Base-by-base conservation (phyloP, 2,329 filamentous ascomycete genomes). In the Xylogone sp. region DNA sequence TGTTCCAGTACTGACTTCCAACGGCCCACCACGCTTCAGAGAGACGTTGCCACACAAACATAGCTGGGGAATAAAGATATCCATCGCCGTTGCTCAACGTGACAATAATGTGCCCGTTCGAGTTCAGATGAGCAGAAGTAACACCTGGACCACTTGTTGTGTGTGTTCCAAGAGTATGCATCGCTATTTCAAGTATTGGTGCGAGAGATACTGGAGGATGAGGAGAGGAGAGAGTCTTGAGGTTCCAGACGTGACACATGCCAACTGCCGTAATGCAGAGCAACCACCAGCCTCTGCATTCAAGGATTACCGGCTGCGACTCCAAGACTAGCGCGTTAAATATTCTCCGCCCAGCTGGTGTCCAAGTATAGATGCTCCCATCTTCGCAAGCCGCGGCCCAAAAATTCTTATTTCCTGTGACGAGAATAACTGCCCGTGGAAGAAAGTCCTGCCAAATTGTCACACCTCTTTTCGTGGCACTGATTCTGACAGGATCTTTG, bases 1-100 rank as follows among this genome's bases (percentile, higher is more conserved):
- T 95, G 69, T 99, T 97, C 95, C 94, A 99, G 68, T 99, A 99
- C 67, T 99, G 94, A 60, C 90, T 96, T 18, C 92, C 92, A 0
- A 97, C 91, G 0, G 93, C 93, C 91, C 94, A 99, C 94, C 94
- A 99, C 2, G 90, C 82, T 67, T 99, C 95, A 2, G 91, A 96
- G n/a, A 99, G 77, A 9, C 92, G 84, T 69, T 97, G 93, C 94
- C 94, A 99, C 7, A 85, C 82, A 68, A 84, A 93, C 86, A 99
- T 88, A 18, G 80, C 78, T 0, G 87, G 82, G 1, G 89, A 89
- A 70, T 99, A 99, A 49, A 86, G 86, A 70, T 91, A 99, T 1
- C 94, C 94, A 62, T 99, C 93, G 19, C 94, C 94, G 61, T 97
- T 97, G 21, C 87, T 94, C 53, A 99, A 78, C 0, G 90, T 94